Base-by-base conservation (phyloP, 2,329 filamentous ascomycete species). In the Sclerotinia glacialis region DNA sequence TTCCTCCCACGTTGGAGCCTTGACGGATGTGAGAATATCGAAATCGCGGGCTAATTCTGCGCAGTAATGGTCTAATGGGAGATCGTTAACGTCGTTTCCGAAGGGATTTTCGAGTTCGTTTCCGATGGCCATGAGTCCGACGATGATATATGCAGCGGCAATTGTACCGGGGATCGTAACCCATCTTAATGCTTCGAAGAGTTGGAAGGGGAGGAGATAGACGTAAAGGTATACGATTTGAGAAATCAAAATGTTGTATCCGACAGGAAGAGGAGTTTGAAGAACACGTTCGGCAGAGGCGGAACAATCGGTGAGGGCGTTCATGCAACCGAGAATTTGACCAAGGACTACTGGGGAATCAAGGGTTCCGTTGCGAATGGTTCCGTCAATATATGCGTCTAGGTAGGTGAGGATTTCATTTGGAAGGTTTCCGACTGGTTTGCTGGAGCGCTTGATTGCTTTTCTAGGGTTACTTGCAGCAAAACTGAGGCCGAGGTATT, bases 211-310 rank as follows among this genome's bases (percentile, higher is more conserved):
- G 1, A 96, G 83, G 42, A 92, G 83, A 72, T 92, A 79, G 64
- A 95, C 87, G 78, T 95, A 96, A 62, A 93, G 85, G 86, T 90
- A 93, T 42, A 92, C 92, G 75, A 95, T 94, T 76, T 96, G 92
- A 26, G 88, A 87, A 76, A 95, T 93, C 73, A 91, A 86, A 73
- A 96, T 95, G 71, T 85, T 87, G 80, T 96, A 96, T 56, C 91
- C 92, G 66, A 92, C 84, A 2, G 92, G 92, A 0, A 96, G 84
- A 1, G 92, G 92, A 0, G 92, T 96, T 76, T 89, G 90, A 42
- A 94, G 85, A 26, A 96, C 88, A 69, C 92, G 89, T 74, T 95
- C 91, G 58, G 87, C 87, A 67, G 88, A 87, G 21, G 86, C 85
- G 71, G 92, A 81, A 66, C 88, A 85, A 71, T 96, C 92, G 74